Evolutionary conservation across 2,329 filamentous ascomycete genomes (phyloP).

Genomic region (Diaporthe vaccinii): DNA sequence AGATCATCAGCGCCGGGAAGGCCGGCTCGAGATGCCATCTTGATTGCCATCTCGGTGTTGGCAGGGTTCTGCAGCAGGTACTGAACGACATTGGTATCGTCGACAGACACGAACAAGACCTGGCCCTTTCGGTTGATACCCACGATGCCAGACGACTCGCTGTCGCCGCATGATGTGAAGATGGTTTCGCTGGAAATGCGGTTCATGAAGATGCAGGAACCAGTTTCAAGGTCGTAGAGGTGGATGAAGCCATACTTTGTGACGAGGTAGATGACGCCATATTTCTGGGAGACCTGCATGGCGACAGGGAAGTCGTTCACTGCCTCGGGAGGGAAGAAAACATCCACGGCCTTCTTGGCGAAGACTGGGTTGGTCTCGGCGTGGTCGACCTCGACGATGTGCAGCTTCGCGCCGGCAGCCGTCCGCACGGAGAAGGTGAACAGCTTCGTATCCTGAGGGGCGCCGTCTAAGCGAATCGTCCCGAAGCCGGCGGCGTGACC

Average conservation of each 20-base stretch:
- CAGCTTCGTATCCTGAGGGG: constrained; percentile 90
- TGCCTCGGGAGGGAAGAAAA: constrained; percentile 97
- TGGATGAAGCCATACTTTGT: constrained; percentile 99
- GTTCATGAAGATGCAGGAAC: constrained; percentile 98
- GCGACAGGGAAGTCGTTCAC: constrained; percentile 98
- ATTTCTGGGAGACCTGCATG: constrained; percentile 96
- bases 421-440: constrained; percentile 97
- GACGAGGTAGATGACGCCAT: constrained; percentile 96
- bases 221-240: constrained; percentile 96
- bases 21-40: constrained; percentile 93
- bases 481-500: constrained; percentile 97
- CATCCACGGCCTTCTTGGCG: constrained; percentile 95
- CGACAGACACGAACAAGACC: constrained; percentile 92
- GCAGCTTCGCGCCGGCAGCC: constrained; percentile 88
- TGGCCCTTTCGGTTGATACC: constrained; percentile 98
- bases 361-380: constrained; percentile 89
- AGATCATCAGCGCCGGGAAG: constrained; percentile 94
- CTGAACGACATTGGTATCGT: constrained; percentile 90
- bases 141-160: constrained; percentile 87
- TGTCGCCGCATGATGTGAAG: constrained; percentile 91
- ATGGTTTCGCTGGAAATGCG: constrained; percentile 99
- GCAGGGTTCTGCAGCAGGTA: constrained; percentile 97
- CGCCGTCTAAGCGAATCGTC: constrained; percentile 88
- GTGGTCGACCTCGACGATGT: constrained; percentile 98
- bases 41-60: constrained; percentile 93